These are phyloP conservation scores for Myxozyma geophila DNA, from an alignment of 805 yeast species.

Conservation along the genomic window DNA sequence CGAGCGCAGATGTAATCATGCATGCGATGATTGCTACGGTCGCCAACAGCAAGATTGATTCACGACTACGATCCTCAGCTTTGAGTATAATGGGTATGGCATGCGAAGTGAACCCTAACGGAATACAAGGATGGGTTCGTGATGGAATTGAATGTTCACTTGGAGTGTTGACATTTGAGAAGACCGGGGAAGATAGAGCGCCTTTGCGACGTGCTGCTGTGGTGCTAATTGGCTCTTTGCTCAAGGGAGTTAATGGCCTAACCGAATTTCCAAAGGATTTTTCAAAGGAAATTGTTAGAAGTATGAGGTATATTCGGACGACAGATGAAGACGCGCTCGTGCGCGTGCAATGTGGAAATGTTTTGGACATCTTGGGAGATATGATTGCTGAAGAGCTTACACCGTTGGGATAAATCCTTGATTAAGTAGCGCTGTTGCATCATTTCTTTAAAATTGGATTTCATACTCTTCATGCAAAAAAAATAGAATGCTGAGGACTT, in stretches of 20 bases:
- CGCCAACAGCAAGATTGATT: constrained; percentile 49
- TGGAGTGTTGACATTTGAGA: constrained; percentile 72
- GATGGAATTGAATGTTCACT: constrained; percentile 75
- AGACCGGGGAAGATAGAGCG: constrained; percentile 48
- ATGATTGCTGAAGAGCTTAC: constrained; percentile 27
- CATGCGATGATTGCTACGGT: constrained; percentile 48
- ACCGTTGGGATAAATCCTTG: background rate
- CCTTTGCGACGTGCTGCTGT: constrained; percentile 77
- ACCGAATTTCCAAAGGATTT: constrained; percentile 42
- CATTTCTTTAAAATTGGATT: background rate
- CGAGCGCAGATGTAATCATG: constrained; percentile 51
- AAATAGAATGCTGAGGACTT: background rate
- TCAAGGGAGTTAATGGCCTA: constrained; percentile 41
- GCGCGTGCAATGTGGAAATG: constrained; percentile 41
- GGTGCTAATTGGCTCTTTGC: constrained; percentile 55
- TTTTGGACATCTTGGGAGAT: constrained; percentile 37
- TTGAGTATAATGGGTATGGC: constrained; percentile 81
- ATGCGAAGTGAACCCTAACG: constrained; percentile 62
- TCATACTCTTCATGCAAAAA: background rate
- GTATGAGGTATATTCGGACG: constrained; percentile 34
- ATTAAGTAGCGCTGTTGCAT: background rate
- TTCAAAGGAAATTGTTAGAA: constrained; percentile 34
- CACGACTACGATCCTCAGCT: constrained; percentile 78
- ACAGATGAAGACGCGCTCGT: constrained; percentile 45
- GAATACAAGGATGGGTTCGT: constrained; percentile 53